Evolutionary conservation across 2,329 filamentous ascomycete species (phyloP).

Genomic region (Hyphodiscus sp.): DNA sequence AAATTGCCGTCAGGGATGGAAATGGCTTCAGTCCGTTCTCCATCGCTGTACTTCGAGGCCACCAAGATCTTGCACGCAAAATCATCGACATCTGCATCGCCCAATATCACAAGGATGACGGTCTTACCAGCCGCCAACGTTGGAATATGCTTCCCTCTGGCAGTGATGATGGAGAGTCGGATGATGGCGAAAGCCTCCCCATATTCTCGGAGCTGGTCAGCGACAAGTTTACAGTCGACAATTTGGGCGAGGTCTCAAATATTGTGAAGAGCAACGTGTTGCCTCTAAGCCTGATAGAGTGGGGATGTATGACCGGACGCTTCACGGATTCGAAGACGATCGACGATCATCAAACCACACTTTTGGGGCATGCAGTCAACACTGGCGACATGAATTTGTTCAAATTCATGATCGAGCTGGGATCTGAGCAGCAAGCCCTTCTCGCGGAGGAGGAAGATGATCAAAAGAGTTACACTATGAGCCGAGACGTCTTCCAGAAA

Average conservation of each 20-base stretch:
- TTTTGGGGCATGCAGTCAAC: constrained; percentile 20
- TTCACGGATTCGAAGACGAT: constrained; percentile 26
- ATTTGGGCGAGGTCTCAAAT: constrained; percentile 62
- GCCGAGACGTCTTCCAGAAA: constrained; percentile 33
- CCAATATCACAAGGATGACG: constrained; percentile 54
- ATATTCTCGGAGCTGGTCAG: constrained; percentile 53
- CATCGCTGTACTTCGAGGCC: constrained; percentile 60
- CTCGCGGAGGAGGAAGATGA: constrained; percentile 20
- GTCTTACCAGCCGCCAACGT: constrained; percentile 16
- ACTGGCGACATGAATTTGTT: constrained; percentile 22
- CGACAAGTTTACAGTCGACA: constrained; percentile 67
- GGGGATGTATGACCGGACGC: constrained; percentile 29
- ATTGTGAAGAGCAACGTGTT: constrained; percentile 58
- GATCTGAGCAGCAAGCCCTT: constrained; percentile 21
- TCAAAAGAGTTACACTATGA: constrained; percentile 25
- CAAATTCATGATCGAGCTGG: constrained; percentile 24
- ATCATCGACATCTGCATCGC: constrained; percentile 65
- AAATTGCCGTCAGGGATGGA: constrained; percentile 53
- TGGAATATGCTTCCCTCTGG: constrained; percentile 43
- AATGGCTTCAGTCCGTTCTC: constrained; percentile 49
- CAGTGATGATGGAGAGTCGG: constrained; percentile 26
- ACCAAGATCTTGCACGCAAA: constrained; percentile 54
- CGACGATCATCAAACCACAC: constrained; percentile 1
- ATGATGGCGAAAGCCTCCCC: constrained; percentile 30
- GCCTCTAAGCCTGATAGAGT: constrained; percentile 47